Conservation (phyloP, 495 filamentous ascomycete genomes). For the Talaromyces proteolyticus region DNA sequence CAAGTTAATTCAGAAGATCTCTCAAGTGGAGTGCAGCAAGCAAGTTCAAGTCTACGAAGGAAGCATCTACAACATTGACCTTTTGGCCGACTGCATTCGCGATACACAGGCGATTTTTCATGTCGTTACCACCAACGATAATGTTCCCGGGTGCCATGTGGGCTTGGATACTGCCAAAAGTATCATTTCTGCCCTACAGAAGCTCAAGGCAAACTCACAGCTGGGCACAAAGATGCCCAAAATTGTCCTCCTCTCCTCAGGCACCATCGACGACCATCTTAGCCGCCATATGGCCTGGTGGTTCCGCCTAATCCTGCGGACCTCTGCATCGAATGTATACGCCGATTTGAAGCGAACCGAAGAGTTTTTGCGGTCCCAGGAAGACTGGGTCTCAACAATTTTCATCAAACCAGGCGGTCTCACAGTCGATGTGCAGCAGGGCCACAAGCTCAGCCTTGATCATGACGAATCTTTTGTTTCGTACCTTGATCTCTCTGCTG, state of each 20-base stretch:
- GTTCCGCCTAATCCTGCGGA: background rate
- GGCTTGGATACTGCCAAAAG: constrained; percentile 21
- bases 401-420: constrained; percentile 40
- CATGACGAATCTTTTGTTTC: constrained; percentile 24
- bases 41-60: constrained; percentile 30
- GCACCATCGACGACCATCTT: constrained; percentile 26
- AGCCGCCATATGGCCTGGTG: constrained; percentile 8
- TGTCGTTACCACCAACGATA: constrained; percentile 27
- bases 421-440: constrained; percentile 24
- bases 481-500: constrained; percentile 41
- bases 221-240: constrained; percentile 16
- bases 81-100: constrained; percentile 25
- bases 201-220: constrained; percentile 6
- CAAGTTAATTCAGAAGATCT: constrained; percentile 28
- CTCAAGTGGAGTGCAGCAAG: constrained; percentile 14
- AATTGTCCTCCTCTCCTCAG: constrained; percentile 34
- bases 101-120: constrained; percentile 26
- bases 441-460: constrained; percentile 29
- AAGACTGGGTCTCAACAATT: constrained; percentile 27
- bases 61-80: constrained; percentile 23
- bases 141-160: constrained; percentile 26
- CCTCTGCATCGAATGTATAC: background rate
- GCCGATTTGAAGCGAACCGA: constrained; percentile 21
- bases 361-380: constrained; percentile 22
- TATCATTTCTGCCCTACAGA: constrained; percentile 25